These are phyloP conservation scores for Pisolithus microcarpus DNA, from an alignment of 768 basidiomycete genomes.

Conservation along the genomic window DNA sequence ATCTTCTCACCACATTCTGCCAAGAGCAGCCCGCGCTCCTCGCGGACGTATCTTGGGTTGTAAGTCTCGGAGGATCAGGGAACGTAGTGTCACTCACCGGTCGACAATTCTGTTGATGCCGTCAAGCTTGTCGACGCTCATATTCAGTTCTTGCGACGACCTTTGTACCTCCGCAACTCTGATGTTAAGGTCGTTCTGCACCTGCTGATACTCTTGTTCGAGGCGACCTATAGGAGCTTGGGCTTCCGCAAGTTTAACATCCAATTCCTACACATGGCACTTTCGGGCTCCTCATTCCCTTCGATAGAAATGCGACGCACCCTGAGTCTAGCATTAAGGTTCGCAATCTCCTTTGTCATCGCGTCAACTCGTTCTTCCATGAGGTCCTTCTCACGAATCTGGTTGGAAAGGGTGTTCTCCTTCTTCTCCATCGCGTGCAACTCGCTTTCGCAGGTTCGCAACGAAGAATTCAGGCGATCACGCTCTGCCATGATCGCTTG, in stretches of 20 bases:
- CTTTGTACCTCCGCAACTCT: slow-evolving; percentile 48
- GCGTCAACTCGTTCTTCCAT: slow-evolving; percentile 50
- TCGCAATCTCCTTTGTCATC: slow-evolving; percentile 51
- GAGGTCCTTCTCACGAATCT: slow-evolving; percentile 51
- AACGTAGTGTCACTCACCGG: slow-evolving; percentile 36
- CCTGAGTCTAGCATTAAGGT: slow-evolving; percentile 42
- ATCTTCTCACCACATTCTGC: slow-evolving; percentile 54
- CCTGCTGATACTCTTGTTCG: slow-evolving; percentile 45
- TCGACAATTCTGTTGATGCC: slow-evolving; percentile 58
- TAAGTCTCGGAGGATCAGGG: background rate
- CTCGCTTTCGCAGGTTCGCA: slow-evolving; percentile 52
- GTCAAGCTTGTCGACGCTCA: slow-evolving; percentile 53
- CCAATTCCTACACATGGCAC: slow-evolving; percentile 45
- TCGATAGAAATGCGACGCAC: slow-evolving; percentile 23
- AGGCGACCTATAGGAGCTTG: slow-evolving; percentile 60
- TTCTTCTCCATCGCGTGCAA: slow-evolving; percentile 58
- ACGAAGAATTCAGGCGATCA: slow-evolving; percentile 48
- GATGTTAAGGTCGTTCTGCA: slow-evolving; percentile 42
- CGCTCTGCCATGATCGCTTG: slow-evolving; percentile 50
- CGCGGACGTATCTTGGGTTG: slow-evolving; percentile 58
- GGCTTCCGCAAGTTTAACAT: slow-evolving; percentile 51
- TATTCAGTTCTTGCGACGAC: slow-evolving; percentile 57
- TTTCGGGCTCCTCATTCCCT: background rate
- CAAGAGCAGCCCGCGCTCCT: slow-evolving; percentile 54
- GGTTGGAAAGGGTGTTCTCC: slow-evolving; percentile 48